Conservation (phyloP, 768 basidiomycete species). For the Tylopilus cervinicoccineus region DNA sequence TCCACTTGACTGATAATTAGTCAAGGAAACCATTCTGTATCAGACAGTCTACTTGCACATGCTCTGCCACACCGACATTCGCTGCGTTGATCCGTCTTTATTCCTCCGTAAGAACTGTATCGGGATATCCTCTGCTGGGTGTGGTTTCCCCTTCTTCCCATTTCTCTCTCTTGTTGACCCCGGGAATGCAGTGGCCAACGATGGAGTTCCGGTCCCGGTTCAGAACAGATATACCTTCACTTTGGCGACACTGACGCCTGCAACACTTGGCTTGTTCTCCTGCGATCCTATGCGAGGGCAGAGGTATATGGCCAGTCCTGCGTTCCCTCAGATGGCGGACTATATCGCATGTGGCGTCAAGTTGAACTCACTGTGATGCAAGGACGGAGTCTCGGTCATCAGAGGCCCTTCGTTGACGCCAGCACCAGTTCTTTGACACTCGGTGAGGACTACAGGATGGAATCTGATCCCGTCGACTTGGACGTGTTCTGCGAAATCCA, state of each 20-base stretch:
- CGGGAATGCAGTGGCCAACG: constrained; percentile 47
- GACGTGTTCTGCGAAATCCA: constrained; percentile 80
- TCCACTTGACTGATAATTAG: constrained; percentile 9
- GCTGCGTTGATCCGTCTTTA: constrained; percentile 68
- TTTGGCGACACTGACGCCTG: constrained; percentile 62
- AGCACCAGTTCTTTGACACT: constrained; percentile 24
- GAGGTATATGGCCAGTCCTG: constrained; percentile 70
- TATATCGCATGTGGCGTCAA: constrained; percentile 87
- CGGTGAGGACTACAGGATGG: constrained; percentile 34
- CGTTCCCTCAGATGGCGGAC: constrained; percentile 58
- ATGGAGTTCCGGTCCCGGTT: constrained; percentile 47
- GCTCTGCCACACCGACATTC: constrained; percentile 76
- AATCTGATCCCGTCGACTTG: constrained; percentile 54
- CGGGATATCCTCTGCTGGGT: constrained; percentile 64
- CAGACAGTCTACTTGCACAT: constrained; percentile 72
- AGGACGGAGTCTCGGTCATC: constrained; percentile 66
- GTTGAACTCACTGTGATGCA: constrained; percentile 70
- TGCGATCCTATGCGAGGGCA: constrained; percentile 76
- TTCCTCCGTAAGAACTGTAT: constrained; percentile 77
- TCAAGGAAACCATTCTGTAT: constrained; percentile 67
- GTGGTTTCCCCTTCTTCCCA: constrained; percentile 17
- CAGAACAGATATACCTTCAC: constrained; percentile 71
- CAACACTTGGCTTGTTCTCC: constrained; percentile 74
- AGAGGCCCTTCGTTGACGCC: constrained; percentile 32
- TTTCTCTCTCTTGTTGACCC: constrained; percentile 5